phyloP scores from a whole-genome alignment of 495 filamentous ascomycete genomes.

The Sabuloglossum arenarium region DNA sequence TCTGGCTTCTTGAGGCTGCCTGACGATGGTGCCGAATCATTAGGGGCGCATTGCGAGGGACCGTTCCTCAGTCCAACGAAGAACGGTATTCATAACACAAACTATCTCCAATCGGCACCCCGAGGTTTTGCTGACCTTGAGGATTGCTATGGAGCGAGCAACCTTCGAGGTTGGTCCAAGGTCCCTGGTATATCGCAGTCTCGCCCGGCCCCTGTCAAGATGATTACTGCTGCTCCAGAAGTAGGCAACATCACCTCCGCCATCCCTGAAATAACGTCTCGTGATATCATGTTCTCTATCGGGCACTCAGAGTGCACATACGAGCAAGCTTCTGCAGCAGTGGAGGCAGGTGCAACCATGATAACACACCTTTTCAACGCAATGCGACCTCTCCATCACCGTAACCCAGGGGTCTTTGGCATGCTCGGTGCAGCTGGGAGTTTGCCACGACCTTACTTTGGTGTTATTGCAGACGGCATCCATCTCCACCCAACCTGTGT shows the following conservation, averaged over 20 bases:
- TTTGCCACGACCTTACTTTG: constrained; percentile 33
- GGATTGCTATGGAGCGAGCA: constrained; percentile 44
- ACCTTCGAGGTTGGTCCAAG: constrained; percentile 21
- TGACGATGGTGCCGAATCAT: constrained; percentile 50
- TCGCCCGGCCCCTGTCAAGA: constrained; percentile 30
- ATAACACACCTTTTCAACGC: constrained; percentile 84
- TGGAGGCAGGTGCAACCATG: constrained; percentile 54
- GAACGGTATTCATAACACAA: constrained; percentile 51
- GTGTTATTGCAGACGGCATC: constrained; percentile 45
- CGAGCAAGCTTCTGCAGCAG: constrained; percentile 44
- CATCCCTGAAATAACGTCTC: constrained; percentile 35
- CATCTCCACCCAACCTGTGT: constrained; percentile 43
- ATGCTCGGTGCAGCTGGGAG: constrained; percentile 32
- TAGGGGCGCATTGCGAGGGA: constrained; percentile 71
- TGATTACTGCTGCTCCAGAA: constrained; percentile 70
- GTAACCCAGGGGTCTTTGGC: constrained; percentile 69
- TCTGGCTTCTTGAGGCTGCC: constrained; percentile 30
- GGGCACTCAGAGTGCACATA: constrained; percentile 72
- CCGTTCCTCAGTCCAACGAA: constrained; percentile 54
- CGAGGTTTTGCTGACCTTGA: constrained; percentile 34
- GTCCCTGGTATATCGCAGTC: constrained; percentile 9
- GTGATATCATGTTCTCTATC: constrained; percentile 49
- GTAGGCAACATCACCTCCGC: constrained; percentile 36
- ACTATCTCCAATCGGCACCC: constrained; percentile 33
- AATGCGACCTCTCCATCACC: constrained; percentile 69